These are phyloP conservation scores for Cucurbita maxima DNA, from an alignment of 306 rosid genomes.

Conservation along the genomic window DNA sequence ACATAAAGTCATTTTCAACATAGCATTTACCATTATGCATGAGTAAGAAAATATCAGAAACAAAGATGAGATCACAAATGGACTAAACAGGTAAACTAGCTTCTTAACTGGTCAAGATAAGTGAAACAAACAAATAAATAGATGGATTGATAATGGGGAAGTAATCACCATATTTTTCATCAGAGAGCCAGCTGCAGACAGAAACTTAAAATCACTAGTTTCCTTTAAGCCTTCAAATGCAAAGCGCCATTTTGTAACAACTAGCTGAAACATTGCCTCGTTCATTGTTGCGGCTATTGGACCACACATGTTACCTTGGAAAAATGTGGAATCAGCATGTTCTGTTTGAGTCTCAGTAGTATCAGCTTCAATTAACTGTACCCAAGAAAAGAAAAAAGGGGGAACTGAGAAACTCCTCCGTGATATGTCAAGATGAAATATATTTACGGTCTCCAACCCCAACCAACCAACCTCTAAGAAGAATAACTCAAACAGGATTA, in stretches of 20 bases:
- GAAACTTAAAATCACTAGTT: conserved; percentile 59
- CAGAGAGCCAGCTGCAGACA: conserved; percentile 88
- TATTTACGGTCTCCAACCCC: background rate
- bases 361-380: conserved; percentile 31
- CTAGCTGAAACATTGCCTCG: conserved; percentile 78
- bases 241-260: conserved; percentile 67
- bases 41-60: background rate
- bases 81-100: background rate
- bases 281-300: conserved; percentile 87
- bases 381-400: conserved; percentile 3
- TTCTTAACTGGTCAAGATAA: background rate
- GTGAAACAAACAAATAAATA: background rate
- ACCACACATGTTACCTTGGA: conserved; percentile 72
- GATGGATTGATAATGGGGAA: conserved; percentile 5
- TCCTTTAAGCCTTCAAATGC: conserved; percentile 79
- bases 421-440: background rate
- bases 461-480: background rate
- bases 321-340: conserved; percentile 35
- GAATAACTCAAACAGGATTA: background rate
- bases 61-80: background rate
- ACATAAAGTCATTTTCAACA: background rate
- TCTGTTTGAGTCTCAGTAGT: conserved; percentile 18
- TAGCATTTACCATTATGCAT: background rate
- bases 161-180: conserved; percentile 68
- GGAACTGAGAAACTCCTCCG: conserved; percentile 3